Conservation (phyloP, 2,329 filamentous ascomycete species). For the Amesomyces nigricolor region DNA sequence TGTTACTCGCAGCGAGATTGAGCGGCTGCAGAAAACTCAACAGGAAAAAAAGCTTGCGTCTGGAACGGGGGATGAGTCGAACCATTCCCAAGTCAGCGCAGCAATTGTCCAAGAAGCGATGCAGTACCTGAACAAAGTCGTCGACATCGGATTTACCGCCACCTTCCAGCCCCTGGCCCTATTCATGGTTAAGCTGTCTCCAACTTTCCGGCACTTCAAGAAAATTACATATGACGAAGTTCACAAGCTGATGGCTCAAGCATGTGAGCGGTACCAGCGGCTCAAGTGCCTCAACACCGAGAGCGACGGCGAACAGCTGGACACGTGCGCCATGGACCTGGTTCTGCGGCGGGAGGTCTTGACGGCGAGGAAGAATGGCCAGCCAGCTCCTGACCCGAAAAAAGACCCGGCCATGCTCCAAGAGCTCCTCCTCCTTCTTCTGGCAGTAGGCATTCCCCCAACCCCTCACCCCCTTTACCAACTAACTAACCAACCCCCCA, state of each 20-base stretch:
- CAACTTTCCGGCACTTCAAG: constrained; percentile 20
- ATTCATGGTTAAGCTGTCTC: constrained; percentile 10
- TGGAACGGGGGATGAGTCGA: too few relatives aligned
- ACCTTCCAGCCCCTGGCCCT: constrained; percentile 1
- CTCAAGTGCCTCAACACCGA: constrained; percentile 16
- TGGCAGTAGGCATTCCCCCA: too few relatives aligned
- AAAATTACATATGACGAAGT: constrained; percentile 23
- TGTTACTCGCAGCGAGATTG: constrained; percentile 25
- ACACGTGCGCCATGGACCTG: constrained; percentile 20
- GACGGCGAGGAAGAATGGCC: constrained; percentile 32
- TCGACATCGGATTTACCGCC: constrained; percentile 10
- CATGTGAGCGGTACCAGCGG: constrained; percentile 22
- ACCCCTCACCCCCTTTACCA: too few relatives aligned
- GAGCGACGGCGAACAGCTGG: constrained; percentile 26
- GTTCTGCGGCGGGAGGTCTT: constrained; percentile 22
- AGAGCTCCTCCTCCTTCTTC: too few relatives aligned
- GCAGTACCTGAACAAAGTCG: constrained; percentile 22
- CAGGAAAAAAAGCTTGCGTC: too few relatives aligned
- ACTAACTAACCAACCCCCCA: too few relatives aligned
- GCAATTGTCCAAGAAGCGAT: constrained; percentile 22
- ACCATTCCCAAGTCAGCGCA: too few relatives aligned
- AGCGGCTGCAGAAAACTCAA: not conserved
- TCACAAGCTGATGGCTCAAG: constrained; percentile 21
- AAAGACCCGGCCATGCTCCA: constrained; percentile 23
- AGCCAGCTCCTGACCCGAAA: constrained; percentile 23